Conservation (phyloP, 805 yeast genomes). For the Candida dajiaensis region DNA sequence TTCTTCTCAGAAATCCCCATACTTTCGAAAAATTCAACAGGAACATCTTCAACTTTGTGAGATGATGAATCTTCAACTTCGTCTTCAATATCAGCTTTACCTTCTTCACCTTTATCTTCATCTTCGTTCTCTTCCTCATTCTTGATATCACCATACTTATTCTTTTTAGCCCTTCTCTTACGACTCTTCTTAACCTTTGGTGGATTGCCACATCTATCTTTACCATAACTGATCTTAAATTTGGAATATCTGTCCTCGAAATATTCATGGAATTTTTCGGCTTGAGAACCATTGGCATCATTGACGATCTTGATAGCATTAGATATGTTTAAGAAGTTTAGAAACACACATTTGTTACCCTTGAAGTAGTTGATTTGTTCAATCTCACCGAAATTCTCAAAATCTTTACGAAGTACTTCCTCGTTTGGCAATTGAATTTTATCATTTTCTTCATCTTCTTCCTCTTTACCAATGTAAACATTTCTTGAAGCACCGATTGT, state of each 20-base stretch:
- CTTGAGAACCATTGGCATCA: conserved; percentile 38
- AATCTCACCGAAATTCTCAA: conserved; percentile 58
- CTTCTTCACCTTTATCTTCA: conserved; percentile 13
- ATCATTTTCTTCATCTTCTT: conserved; percentile 26
- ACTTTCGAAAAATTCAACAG: conserved; percentile 18
- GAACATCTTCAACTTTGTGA: conserved; percentile 10
- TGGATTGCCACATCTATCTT: conserved; percentile 77
- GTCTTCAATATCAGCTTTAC: conserved; percentile 1
- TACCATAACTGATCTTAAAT: conserved; percentile 63
- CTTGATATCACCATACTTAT: neutral
- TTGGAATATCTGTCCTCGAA: conserved; percentile 42
- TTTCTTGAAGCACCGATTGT: conserved; percentile 74
- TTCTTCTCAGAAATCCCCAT: conserved; percentile 18
- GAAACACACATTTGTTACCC: conserved; percentile 68
- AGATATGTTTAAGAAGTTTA: conserved; percentile 58
- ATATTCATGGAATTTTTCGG: conserved; percentile 30
- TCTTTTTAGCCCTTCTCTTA: conserved; percentile 21
- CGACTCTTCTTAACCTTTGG: conserved; percentile 43
- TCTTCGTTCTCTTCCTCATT: conserved; percentile 4
- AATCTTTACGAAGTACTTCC: conserved; percentile 50
- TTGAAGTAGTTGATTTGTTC: conserved; percentile 72
- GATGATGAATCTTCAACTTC: neutral
- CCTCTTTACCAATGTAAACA: conserved; percentile 60
- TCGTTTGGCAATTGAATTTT: conserved; percentile 38
- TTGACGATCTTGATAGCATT: conserved; percentile 63